Conservation (phyloP, 441 rosid genomes). For the Pelargonium fulgidum region DNA sequence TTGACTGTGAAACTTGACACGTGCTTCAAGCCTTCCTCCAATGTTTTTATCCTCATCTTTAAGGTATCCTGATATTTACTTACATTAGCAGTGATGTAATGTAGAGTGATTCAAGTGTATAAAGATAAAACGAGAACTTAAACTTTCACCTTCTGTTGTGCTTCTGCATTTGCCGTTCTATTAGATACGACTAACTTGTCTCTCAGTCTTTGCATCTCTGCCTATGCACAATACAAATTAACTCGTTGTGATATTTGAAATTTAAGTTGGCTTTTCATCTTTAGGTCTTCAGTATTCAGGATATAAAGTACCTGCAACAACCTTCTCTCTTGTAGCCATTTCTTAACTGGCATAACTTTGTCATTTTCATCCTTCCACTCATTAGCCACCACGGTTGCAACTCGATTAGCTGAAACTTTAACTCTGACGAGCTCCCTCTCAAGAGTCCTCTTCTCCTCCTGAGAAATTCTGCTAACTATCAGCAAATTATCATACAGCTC, state of each 20-base stretch:
- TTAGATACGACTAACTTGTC: conserved; percentile 65
- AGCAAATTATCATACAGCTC: neutral
- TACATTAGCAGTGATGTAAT: neutral
- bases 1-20: conserved; percentile 24
- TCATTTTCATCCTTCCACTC: conserved; percentile 92
- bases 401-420: conserved; percentile 69
- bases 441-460: conserved; percentile 82
- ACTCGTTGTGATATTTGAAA: neutral
- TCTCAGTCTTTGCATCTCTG: conserved; percentile 76
- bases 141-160: conserved; percentile 61
- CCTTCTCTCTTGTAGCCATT: conserved; percentile 89
- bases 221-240: conserved; percentile 32
- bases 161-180: conserved; percentile 84
- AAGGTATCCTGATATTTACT: conserved; percentile 55
- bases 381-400: conserved; percentile 76
- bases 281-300: too few species aligned
- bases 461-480: conserved; percentile 5
- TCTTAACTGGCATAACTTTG: conserved; percentile 84
- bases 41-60: conserved; percentile 60
- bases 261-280: too few species aligned
- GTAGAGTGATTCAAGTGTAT: neutral
- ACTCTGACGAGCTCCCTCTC: conserved; percentile 88
- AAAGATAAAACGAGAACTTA: neutral
- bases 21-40: conserved; percentile 62
- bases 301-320: conserved; percentile 52